Evolutionary conservation across 768 basidiomycete genomes (phyloP), one percentile per base, ranked within the genome.

Genomic region (Coprinopsis cinerea): DNA sequence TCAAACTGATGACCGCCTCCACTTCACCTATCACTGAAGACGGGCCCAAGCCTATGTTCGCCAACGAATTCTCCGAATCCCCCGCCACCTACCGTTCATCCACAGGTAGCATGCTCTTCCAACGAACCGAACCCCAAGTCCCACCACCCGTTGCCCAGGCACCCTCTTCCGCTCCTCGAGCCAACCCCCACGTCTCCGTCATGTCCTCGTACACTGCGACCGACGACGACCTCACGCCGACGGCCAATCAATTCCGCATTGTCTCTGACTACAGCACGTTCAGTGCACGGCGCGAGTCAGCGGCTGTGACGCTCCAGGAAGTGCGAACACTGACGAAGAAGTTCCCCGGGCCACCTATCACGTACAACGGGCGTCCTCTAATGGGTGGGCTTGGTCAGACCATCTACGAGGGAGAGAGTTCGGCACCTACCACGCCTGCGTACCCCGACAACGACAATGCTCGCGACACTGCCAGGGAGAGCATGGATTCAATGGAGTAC

Each of bases 251-350:
- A 17, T 30, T 22, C 18, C 55, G 60, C n/a, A 47, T 54, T 32
- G 54, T 57, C 34, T 63, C 61, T 3, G 54, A 57, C 35, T 52
- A 55, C 32, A 63, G 64, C 55, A 28, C 15, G 7, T 4, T 11
- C 4, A 27, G 18, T 11, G 10, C 7, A 11, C 7, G 18, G 10
- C 11, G 66, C 51, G 61, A 63, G n/a, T 64, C 64, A 25, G 69
- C 72, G 27, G 58, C 62, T 2, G 75, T 78, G 50, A 71, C 67
- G 20, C 52, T 76, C 22, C 63, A 67, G 55, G 65, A 71, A 17
- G 71, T 83, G 27, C 74, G 72, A 17, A 76, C 78, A 28, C 65
- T 83, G 47, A 71, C 79, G 4, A 53, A 62, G 32, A 75, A 74
- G 61, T 85, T 83, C 64, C 79, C 83, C 30, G 68, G 63, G 13